These are phyloP conservation scores for Verticillium zaregamsianum DNA, from an alignment of 2,329 filamentous ascomycete species.

Conservation along the genomic window DNA sequence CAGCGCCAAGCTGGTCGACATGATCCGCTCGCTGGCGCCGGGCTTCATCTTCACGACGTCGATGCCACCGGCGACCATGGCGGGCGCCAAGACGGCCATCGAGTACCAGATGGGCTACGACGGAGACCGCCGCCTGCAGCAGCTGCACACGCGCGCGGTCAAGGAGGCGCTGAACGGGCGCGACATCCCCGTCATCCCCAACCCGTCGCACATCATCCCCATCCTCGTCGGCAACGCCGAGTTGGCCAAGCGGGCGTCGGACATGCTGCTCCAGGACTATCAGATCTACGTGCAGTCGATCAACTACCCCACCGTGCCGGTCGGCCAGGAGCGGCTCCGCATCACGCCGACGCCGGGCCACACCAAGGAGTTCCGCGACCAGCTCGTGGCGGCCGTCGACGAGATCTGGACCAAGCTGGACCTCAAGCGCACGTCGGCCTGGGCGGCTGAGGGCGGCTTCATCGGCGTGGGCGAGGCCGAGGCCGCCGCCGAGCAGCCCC, in stretches of 20 bases:
- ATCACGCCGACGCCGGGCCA: conserved; percentile 96
- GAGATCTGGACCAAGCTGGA: conserved; percentile 83
- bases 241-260: conserved; percentile 85
- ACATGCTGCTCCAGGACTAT: conserved; percentile 85
- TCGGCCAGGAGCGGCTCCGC: conserved; percentile 93
- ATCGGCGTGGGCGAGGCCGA: conserved; percentile 82
- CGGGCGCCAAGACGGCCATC: conserved; percentile 84
- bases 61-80: conserved; percentile 94
- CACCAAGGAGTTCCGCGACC: conserved; percentile 75
- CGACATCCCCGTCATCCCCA: conserved; percentile 95
- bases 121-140: conserved; percentile 86
- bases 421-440: conserved; percentile 90
- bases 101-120: conserved; percentile 86
- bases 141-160: conserved; percentile 91
- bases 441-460: conserved; percentile 87
- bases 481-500: conserved; percentile 58
- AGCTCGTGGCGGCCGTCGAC: conserved; percentile 80
- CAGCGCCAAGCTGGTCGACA: conserved; percentile 80
- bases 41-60: conserved; percentile 99
- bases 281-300: conserved; percentile 97
- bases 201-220: conserved; percentile 94
- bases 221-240: conserved; percentile 92
- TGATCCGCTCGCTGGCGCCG: conserved; percentile 88
- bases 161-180: conserved; percentile 75
- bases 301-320: conserved; percentile 97